Percentiles rank a stretch among this genome's conserved stretches.
Evolutionary conservation across 106 monocot species (phyloP).

Genomic region (Ottelia alismoides): DNA sequence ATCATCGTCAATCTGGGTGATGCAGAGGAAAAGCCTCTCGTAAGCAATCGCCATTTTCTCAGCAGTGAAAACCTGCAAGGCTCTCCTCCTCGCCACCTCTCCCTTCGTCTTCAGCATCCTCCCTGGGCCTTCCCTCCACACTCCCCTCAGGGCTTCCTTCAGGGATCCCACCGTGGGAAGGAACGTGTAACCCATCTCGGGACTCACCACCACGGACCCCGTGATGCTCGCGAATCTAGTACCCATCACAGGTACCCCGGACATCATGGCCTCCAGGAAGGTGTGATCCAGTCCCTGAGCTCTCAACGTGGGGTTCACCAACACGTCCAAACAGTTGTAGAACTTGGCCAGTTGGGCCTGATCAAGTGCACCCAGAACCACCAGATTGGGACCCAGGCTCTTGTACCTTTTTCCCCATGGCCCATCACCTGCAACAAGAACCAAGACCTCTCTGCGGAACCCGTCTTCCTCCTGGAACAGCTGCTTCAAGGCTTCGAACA

Average conservation of each 20-base stretch:
- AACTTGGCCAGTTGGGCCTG: constrained; percentile 44
- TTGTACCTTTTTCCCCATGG: constrained; percentile 71
- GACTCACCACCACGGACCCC: constrained; percentile 37
- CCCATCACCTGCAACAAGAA: constrained; percentile 77
- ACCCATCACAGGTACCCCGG: constrained; percentile 39
- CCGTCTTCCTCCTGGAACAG: constrained; percentile 22
- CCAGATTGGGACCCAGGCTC: constrained; percentile 32
- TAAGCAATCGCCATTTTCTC: constrained; percentile 69
- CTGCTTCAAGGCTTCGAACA: constrained; percentile 68
- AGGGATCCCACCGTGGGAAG: constrained; percentile 45
- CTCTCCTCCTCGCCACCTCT: constrained; percentile 33
- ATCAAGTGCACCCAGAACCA: constrained; percentile 55
- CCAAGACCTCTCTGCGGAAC: constrained; percentile 13
- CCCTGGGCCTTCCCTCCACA: constrained; percentile 30
- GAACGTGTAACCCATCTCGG: constrained; percentile 62
- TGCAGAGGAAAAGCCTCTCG: constrained; percentile 80
- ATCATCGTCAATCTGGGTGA: constrained; percentile 18
- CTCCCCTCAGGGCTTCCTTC: constrained; percentile 30
- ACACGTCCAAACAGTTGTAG: constrained; percentile 59
- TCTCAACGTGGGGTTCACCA: constrained; percentile 67
- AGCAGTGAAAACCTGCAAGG: constrained; percentile 36
- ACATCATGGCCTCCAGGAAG: constrained; percentile 81
- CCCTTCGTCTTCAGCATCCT: constrained; percentile 36
- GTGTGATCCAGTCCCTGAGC: constrained; percentile 86
- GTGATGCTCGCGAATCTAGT: constrained; percentile 74